Evolutionary conservation across 2,329 filamentous ascomycete genomes (phyloP).

Genomic region (Talaromyces albobiverticillius): DNA sequence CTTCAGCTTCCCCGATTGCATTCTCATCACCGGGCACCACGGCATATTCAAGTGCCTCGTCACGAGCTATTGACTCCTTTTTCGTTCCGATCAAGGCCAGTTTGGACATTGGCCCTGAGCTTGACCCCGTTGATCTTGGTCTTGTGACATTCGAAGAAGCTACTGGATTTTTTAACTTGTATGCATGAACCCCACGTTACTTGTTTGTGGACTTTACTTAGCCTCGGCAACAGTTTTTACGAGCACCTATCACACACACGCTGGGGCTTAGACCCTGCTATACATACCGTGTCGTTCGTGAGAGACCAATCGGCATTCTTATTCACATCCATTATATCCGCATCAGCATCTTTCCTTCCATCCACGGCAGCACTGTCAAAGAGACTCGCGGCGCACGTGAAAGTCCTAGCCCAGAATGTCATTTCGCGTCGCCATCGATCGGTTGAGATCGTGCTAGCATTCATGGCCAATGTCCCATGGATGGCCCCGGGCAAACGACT

Average conservation of each 20-base stretch:
- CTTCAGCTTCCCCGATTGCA: constrained; percentile 23
- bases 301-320: constrained; percentile 67
- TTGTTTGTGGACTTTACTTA: neutral
- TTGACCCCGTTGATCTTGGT: constrained; percentile 68
- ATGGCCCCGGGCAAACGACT: constrained; percentile 52
- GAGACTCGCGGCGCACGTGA: constrained; percentile 63
- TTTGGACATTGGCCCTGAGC: constrained; percentile 60
- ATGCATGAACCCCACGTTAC: constrained; percentile 47
- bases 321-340: constrained; percentile 68
- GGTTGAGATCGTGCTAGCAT: constrained; percentile 70
- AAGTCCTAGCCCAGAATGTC: constrained; percentile 60
- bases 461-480: constrained; percentile 75
- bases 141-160: constrained; percentile 66
- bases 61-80: constrained; percentile 55
- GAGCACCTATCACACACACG: constrained; percentile 68
- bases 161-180: constrained; percentile 64
- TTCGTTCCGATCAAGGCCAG: constrained; percentile 64
- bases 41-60: constrained; percentile 11
- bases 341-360: constrained; percentile 65
- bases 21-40: constrained; percentile 41
- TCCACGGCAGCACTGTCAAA: constrained; percentile 63
- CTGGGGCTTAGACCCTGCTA: constrained; percentile 67
- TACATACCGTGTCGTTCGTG: constrained; percentile 66
- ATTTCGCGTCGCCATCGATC: constrained; percentile 63
- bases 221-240: constrained; percentile 55